These are phyloP conservation scores for Rubus idaeus DNA, from an alignment of 306 rosid genomes.

Conservation along the genomic window DNA sequence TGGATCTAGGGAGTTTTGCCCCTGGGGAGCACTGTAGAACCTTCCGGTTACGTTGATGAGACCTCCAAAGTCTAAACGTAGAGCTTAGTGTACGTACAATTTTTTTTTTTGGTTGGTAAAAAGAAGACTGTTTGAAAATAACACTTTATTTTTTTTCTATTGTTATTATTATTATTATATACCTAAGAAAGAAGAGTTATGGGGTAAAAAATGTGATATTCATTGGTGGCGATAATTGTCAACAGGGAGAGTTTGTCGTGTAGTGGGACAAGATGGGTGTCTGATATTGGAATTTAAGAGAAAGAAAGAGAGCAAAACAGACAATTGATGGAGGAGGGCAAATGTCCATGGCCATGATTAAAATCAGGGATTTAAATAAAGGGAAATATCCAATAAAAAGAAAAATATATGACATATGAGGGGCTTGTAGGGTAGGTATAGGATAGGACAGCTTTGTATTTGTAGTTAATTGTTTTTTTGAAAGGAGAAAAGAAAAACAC, in stretches of 20 bases:
- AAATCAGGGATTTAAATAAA: constrained; percentile 1
- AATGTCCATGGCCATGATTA: background rate
- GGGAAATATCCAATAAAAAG: background rate
- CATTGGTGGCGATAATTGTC: constrained; percentile 1
- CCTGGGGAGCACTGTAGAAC: too few species aligned
- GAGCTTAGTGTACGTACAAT: too few species aligned
- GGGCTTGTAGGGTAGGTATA: constrained; percentile 19
- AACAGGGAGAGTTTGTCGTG: constrained; percentile 10
- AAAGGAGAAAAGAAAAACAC: background rate
- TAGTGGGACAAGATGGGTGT: constrained; percentile 12
- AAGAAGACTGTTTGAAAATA: background rate
- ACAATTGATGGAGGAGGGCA: background rate
- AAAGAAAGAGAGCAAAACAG: background rate
- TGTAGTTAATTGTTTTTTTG: constrained; percentile 1
- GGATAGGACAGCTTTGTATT: constrained; percentile 36
- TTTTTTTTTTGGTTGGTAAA: too few species aligned
- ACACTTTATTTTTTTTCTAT: background rate
- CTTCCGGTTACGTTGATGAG: too few species aligned
- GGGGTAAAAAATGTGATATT: background rate
- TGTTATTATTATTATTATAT: background rate
- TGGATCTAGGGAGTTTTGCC: too few species aligned
- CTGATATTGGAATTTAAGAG: background rate
- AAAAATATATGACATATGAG: background rate
- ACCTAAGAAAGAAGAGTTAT: background rate
- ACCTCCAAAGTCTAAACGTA: too few species aligned